A percentile compares a stretch with the other conserved stretches of the same genome.
phyloP scores from a whole-genome alignment of 805 yeast genomes.

The Teunomyces kruisii region DNA sequence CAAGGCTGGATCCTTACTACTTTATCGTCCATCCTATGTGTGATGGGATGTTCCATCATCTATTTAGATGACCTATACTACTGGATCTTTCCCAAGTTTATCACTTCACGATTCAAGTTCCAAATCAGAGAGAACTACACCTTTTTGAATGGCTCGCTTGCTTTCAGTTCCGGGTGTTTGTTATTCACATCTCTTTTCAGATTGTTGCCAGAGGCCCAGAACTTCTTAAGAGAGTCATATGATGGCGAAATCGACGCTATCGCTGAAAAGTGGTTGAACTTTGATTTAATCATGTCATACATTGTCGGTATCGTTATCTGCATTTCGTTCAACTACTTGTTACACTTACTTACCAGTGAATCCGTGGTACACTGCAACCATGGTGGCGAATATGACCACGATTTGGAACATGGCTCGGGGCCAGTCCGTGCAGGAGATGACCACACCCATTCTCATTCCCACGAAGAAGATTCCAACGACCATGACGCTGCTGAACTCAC shows the following conservation, averaged over 20 bases:
- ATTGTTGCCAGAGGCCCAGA: slow-evolving; percentile 66
- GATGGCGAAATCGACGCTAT: slow-evolving; percentile 5
- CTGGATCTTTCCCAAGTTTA: slow-evolving; percentile 36
- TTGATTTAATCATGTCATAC: slow-evolving; percentile 45
- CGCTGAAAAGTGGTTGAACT: slow-evolving; percentile 22
- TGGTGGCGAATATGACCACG: slow-evolving; percentile 32
- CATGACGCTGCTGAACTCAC: slow-evolving; percentile 5
- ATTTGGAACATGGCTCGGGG: slow-evolving; percentile 13
- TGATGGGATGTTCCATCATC: slow-evolving; percentile 68
- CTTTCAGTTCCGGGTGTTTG: slow-evolving; percentile 81
- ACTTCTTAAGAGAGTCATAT: slow-evolving; percentile 41
- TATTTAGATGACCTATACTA: slow-evolving; percentile 57
- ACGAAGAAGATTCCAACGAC: slow-evolving; percentile 9
- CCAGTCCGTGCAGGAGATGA: slow-evolving; percentile 6
- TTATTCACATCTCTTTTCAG: slow-evolving; percentile 74
- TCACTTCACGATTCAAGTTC: slow-evolving; percentile 45
- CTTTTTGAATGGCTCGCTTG: slow-evolving; percentile 71
- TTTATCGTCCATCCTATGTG: slow-evolving; percentile 68
- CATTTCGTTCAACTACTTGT: slow-evolving; percentile 55
- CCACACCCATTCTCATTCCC: slow-evolving; percentile 15
- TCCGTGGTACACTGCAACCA: slow-evolving; percentile 87
- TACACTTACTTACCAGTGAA: slow-evolving; percentile 76
- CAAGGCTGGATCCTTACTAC: slow-evolving; percentile 68
- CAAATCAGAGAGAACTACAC: slow-evolving; percentile 56
- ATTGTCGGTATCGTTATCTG: slow-evolving; percentile 64